Conservation (phyloP, 2,329 filamentous ascomycete genomes). For the Emmonsia crescens region DNA sequence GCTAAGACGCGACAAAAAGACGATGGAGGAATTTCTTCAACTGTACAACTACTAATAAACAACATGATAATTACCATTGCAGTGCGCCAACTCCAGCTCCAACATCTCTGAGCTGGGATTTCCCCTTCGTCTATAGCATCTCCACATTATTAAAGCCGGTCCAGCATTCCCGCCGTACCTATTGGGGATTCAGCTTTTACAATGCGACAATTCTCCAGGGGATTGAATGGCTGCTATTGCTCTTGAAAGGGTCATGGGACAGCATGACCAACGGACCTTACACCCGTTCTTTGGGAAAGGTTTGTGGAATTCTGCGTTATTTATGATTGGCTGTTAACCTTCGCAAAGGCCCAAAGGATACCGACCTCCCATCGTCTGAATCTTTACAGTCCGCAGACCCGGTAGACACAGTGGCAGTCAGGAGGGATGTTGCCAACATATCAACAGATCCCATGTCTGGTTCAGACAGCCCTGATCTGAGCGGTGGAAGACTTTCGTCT, state of each 20-base stretch:
- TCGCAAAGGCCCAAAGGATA: conserved; percentile 7
- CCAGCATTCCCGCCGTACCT: no score
- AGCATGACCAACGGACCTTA: conserved; percentile 27
- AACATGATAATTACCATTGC: neutral
- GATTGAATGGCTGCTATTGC: conserved; percentile 4
- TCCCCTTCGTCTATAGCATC: neutral
- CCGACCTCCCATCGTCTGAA: neutral
- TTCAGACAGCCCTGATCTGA: neutral
- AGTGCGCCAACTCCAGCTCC: neutral
- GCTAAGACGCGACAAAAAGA: neutral
- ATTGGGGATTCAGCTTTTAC: neutral
- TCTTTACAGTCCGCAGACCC: neutral
- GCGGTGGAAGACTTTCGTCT: neutral
- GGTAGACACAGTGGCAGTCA: neutral
- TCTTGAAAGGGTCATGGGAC: conserved; percentile 27
- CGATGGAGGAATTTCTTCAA: neutral
- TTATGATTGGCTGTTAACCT: neutral
- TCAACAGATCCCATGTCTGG: neutral
- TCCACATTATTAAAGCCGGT: neutral
- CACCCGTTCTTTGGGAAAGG: conserved; percentile 35
- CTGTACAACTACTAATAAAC: neutral
- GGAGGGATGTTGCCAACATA: neutral
- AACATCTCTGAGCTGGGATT: neutral
- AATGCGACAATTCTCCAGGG: neutral
- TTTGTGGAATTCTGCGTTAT: conserved; percentile 13